Evolutionary conservation across 768 basidiomycete species (phyloP).

Genomic region (Ephemerocybe angulata): DNA sequence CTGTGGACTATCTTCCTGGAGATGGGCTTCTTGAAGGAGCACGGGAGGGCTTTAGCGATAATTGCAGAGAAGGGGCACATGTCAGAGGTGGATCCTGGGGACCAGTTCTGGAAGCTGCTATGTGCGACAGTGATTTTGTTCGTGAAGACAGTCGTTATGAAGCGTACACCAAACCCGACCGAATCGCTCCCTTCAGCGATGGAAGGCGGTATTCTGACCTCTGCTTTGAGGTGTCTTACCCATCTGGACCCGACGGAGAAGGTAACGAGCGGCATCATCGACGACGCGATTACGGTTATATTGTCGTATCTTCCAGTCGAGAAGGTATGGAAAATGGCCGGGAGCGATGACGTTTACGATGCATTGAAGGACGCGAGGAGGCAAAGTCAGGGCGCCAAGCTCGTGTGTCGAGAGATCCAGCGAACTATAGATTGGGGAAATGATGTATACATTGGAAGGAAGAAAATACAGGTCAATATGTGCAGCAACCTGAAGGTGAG

Average conservation of each 20-base stretch:
- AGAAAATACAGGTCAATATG: background rate
- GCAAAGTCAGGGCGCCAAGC: background rate
- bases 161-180: background rate
- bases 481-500: background rate
- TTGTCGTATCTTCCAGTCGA: background rate
- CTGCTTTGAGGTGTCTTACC: background rate
- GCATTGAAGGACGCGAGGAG: background rate
- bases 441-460: background rate
- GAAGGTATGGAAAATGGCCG: background rate
- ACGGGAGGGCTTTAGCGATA: background rate
- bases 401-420: background rate
- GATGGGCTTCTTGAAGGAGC: background rate
- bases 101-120: background rate
- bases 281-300: background rate
- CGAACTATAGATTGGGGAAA: no score
- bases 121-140: background rate
- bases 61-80: background rate
- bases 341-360: background rate
- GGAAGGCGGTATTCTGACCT: background rate
- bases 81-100: background rate
- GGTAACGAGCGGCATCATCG: background rate
- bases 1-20: background rate
- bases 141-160: background rate
- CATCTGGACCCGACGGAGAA: background rate
- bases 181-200: background rate